A percentile compares a stretch with the other conserved stretches of the same genome.
Evolutionary conservation across 768 basidiomycete genomes (phyloP).

Genomic region (Pulveroboletus sp.): DNA sequence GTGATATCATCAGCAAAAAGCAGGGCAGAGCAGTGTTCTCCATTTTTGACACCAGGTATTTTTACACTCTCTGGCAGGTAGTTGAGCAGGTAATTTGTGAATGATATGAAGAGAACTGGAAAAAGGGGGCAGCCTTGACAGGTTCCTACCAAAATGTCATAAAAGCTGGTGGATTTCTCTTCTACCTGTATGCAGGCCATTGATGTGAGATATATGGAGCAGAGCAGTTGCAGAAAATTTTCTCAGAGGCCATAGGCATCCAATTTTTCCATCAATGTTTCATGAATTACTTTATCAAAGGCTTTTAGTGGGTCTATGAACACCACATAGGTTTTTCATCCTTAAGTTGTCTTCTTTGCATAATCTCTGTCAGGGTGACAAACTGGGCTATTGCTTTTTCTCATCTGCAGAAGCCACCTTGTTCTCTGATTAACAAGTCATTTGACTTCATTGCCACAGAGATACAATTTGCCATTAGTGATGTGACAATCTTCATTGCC

Average conservation of each 20-base stretch:
- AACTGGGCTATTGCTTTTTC: not conserved
- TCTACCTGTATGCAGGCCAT: not conserved
- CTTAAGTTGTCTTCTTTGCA: not conserved
- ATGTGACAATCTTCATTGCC: not conserved
- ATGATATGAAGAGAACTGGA: not conserved
- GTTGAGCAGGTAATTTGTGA: not conserved
- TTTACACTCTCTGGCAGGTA: not conserved
- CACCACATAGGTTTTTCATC: not conserved
- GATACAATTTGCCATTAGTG: not conserved
- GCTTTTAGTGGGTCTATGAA: not conserved
- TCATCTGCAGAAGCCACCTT: not conserved
- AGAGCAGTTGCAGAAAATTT: not conserved
- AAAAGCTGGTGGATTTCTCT: not conserved
- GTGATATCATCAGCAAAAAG: not conserved
- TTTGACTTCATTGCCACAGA: not conserved
- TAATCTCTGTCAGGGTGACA: not conserved
- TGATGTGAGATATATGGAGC: not conserved
- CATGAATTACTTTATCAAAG: not conserved
- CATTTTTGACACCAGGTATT: not conserved
- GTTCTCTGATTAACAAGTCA: not conserved
- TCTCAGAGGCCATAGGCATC: not conserved
- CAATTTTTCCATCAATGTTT: not conserved
- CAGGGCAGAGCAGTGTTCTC: not conserved
- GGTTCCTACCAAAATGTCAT: not conserved
- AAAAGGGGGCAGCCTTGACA: not conserved